These are phyloP conservation scores for Hsuehochloa calcarea DNA, from an alignment of 176 grass and related monocot species.

Conservation along the genomic window DNA sequence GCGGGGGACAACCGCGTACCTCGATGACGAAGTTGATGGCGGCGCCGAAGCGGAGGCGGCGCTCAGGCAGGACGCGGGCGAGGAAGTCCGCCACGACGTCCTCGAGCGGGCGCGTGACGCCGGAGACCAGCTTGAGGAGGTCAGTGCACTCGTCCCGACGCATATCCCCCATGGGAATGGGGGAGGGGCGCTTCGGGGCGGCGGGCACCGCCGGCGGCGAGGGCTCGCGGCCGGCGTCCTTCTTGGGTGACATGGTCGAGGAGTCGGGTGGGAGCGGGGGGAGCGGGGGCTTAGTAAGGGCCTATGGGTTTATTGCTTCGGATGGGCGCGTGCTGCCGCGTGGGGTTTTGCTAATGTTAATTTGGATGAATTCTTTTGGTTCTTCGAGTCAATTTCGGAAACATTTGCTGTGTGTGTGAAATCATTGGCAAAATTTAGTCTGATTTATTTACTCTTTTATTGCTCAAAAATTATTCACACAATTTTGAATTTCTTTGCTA, in stretches of 20 bases:
- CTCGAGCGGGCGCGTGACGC: slow-evolving; percentile 55
- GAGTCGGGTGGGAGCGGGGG: not conserved
- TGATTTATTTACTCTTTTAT: not conserved
- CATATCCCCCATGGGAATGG: slow-evolving; percentile 18
- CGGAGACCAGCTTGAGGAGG: slow-evolving; percentile 55
- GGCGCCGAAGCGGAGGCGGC: slow-evolving; percentile 63
- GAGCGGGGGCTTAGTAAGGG: not conserved
- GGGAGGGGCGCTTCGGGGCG: not conserved
- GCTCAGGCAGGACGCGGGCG: slow-evolving; percentile 54
- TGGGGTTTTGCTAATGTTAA: not conserved
- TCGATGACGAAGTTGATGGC: slow-evolving; percentile 56
- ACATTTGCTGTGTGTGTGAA: not conserved
- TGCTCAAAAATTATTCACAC: not conserved
- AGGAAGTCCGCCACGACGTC: slow-evolving; percentile 69
- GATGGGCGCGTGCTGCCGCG: not conserved
- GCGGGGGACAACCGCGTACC: slow-evolving; percentile 27
- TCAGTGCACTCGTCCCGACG: slow-evolving; percentile 47
- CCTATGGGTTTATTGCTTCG: slow-evolving; percentile 23
- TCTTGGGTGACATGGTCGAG: slow-evolving; percentile 32
- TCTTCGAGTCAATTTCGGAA: not conserved
- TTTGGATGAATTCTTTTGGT: too few species aligned
- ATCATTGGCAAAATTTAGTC: not conserved
- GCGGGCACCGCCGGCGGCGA: not conserved
- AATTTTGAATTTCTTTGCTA: not conserved
- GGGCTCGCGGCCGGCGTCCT: slow-evolving; percentile 23